Conservation (phyloP, 257 asterid species). For the Fraxinus pennsylvanica region DNA sequence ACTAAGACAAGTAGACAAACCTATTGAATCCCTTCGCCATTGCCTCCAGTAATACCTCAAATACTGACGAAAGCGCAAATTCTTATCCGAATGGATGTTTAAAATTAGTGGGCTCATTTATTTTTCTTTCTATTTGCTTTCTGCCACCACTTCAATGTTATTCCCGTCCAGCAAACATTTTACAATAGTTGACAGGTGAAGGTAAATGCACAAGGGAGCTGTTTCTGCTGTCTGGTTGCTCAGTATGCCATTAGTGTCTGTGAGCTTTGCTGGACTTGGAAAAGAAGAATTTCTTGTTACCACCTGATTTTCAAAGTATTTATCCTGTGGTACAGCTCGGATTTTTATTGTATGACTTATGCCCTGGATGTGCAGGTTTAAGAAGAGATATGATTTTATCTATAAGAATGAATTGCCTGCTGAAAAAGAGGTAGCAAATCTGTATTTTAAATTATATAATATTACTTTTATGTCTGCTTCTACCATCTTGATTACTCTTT, state of each 20-base stretch:
- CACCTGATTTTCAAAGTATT: conserved; percentile 1
- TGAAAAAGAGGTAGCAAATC: conserved; percentile 65
- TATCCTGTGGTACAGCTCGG: conserved; percentile 10
- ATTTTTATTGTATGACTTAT: neutral
- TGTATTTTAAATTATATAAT: conserved; percentile 11
- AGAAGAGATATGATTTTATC: conserved; percentile 80
- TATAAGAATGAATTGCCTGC: conserved; percentile 75
- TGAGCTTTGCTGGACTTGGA: neutral
- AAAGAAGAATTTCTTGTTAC: neutral
- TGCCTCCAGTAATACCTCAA: neutral
- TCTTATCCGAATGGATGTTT: neutral
- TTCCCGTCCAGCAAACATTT: neutral
- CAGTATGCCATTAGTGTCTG: neutral
- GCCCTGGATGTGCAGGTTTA: conserved; percentile 56
- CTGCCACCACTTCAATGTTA: neutral
- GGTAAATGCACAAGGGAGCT: neutral
- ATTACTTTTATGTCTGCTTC: conserved; percentile 1
- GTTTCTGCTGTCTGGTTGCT: neutral
- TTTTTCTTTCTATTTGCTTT: neutral
- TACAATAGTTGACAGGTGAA: neutral
- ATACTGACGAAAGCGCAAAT: neutral
- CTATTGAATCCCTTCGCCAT: neutral
- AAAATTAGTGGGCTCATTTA: neutral
- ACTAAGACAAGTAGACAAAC: neutral
- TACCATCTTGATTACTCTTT: conserved; percentile 12